Base-by-base conservation (phyloP, 73 alveolate genomes). In the Paramecium pentaurelia region DNA sequence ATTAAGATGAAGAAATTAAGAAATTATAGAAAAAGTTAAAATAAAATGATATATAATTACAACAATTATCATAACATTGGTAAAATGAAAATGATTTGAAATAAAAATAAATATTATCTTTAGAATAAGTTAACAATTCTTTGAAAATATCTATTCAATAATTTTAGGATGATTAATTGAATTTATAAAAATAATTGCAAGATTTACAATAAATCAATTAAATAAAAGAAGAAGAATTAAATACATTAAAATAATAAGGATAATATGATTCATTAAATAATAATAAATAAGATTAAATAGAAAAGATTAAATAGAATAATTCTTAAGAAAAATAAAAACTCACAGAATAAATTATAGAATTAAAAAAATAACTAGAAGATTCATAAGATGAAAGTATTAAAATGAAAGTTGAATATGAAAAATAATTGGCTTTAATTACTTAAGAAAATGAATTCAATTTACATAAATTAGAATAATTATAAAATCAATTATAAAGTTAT, bases 41-140 rank as follows among this genome's bases (percentile, higher is more conserved):
- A 47, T 25, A 80, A 49, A 47, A 47, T 10, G 91, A 80, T 25
- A 12, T 80, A 6, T 45, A 80, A 42, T 6, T 80, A 28, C 27
- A 80, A 42, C 49, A 80, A 80, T 44, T 80, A 47, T 80, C 49
- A 22, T 80, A 80, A 28, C 91, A 80, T 49, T 80, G 75, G 91
- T 47, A 80, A 49, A 80, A 42, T 80, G 91, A 80, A 47, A 80
- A 80, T 44, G 91, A 80, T 40, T 25, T 80, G 45, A 80, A 80
- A 49, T 49, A 80, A 80, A 80, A 49, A 47, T 80, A 80, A 32
- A 25, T 80, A 1, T 27, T 44, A 22, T 14, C 32, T 22, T 11
- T 80, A 6, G 91, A 80, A 7, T 22, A 47, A 12, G 58, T 80
- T 0, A 80, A 80, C 30, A 80, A 27, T 32, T 34, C 47, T n/a